These are phyloP conservation scores for Aphanomyces cochlioides DNA, from an alignment of 352 stramenopile genomes.

Conservation along the genomic window DNA sequence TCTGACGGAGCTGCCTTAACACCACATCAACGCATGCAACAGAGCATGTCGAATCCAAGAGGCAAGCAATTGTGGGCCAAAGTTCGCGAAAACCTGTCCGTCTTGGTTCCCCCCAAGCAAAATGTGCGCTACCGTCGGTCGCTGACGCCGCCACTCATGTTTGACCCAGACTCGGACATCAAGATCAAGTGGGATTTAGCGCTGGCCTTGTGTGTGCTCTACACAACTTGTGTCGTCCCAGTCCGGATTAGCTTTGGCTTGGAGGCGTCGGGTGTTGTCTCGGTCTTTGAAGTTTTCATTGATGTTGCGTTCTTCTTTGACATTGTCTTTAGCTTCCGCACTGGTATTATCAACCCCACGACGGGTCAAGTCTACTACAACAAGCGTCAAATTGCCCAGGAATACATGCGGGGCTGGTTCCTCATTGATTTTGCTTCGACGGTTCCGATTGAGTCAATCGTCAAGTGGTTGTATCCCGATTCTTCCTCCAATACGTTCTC, in stretches of 20 bases:
- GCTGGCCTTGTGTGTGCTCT: conserved; percentile 61
- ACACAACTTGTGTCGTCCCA: conserved; percentile 68
- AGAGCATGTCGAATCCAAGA: background rate
- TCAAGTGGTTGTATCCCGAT: conserved; percentile 35
- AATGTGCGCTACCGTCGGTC: background rate
- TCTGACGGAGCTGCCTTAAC: background rate
- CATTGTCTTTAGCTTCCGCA: conserved; percentile 77
- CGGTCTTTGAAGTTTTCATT: conserved; percentile 51
- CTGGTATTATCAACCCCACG: conserved; percentile 54
- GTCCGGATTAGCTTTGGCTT: conserved; percentile 75
- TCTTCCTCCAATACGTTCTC: conserved; percentile 41
- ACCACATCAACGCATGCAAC: background rate
- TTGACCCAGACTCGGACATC: conserved; percentile 50
- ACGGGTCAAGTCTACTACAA: conserved; percentile 41
- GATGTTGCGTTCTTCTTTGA: conserved; percentile 67
- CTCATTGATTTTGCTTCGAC: conserved; percentile 81
- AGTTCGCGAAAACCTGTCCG: background rate
- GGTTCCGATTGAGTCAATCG: conserved; percentile 62
- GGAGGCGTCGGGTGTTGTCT: conserved; percentile 50
- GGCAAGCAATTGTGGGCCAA: conserved; percentile 1
- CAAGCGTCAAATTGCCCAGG: conserved; percentile 39
- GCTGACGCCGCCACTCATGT: conserved; percentile 35
- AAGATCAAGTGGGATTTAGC: conserved; percentile 71
- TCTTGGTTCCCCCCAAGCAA: background rate
- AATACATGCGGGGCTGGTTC: conserved; percentile 78